These are phyloP conservation scores for Sporothrix schenckii DNA, from an alignment of 2,329 filamentous ascomycete genomes.

Conservation along the genomic window DNA sequence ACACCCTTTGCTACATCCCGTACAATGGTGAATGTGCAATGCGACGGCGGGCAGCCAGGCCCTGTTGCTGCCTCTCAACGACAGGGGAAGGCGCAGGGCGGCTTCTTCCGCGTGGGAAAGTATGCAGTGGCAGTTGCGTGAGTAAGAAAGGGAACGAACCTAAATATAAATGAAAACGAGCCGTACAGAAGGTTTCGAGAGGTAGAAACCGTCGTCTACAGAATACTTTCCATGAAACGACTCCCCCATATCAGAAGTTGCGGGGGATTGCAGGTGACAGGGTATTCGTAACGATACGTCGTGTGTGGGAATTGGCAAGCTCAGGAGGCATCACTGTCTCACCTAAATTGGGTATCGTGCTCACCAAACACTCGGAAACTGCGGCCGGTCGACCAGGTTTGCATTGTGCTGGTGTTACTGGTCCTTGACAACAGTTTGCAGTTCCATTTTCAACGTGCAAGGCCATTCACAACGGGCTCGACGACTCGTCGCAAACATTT, in stretches of 20 bases:
- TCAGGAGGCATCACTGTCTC: background rate
- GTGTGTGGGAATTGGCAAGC: background rate
- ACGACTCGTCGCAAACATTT: too few relatives aligned
- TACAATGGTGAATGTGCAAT: background rate
- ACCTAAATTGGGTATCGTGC: background rate
- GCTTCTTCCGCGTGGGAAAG: background rate
- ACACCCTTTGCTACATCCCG: background rate
- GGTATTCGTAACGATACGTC: background rate
- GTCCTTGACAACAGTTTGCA: background rate
- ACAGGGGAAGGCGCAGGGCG: background rate
- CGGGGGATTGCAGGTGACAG: background rate
- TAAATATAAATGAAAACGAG: background rate
- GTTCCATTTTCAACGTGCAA: background rate
- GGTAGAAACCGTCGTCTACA: too few relatives aligned
- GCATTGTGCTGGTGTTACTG: background rate
- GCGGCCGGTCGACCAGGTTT: background rate
- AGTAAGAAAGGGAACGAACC: background rate
- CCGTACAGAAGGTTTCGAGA: background rate
- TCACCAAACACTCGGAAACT: conserved; percentile 15
- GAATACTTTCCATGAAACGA: background rate
- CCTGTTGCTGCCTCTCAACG: background rate
- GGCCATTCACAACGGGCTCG: too few relatives aligned
- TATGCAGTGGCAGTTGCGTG: background rate
- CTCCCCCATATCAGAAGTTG: background rate
- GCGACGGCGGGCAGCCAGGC: conserved; percentile 16